Evolutionary conservation across 768 basidiomycete species (phyloP), one percentile per base, ranked within the genome.

Genomic region (Tephrocybe sp.): DNA sequence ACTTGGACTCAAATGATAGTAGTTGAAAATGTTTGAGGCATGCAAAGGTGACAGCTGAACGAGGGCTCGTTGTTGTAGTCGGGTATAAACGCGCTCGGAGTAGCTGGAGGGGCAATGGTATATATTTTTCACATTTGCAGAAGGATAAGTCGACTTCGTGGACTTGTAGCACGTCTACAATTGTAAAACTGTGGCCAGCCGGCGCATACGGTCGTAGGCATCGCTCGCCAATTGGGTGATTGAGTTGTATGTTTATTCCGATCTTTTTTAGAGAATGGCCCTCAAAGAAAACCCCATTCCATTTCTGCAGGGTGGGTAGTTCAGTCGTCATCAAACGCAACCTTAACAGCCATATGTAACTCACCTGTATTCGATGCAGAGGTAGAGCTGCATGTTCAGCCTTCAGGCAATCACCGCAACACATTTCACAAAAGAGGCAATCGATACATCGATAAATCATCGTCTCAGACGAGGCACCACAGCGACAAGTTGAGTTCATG

Each of bases 201-300:
- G 24, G 21, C 12, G 37, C 6, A 1, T 34, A 2, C 3, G 49
- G 25, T 23, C 40, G 45, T 1, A 27, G 13, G 24, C 53, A 55
- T 4, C 3, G 0, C 15, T 4, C 29, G 11, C 57, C 57, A 19
- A 11, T 16, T 0, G 29, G 12, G 22, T 62, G 59, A 5, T 55
- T 54, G 1, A 65, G 50, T 19, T 63, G 63, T 3, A 63, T 30
- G 2, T 46, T 49, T 1, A 65, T 46, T 1, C 66, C 63, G 1
- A 66, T n/a, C 1, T 31, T 19, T 16, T 44, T 47, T 1, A 52
- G 33, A 16, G n/a, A 27, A 2, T n/a, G 10, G 1, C 34, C 15
- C 4, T 34, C 49, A 25, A 48, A 52, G 31, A 36, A 45, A n/a
- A 13, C 4, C 1, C 54, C 50, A 24, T 51, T 55, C 54, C 54